A percentile compares a stretch with the other conserved stretches of the same genome.
Evolutionary conservation across 2,329 filamentous ascomycete species (phyloP).

Genomic region (Colletotrichum chlorophyti): DNA sequence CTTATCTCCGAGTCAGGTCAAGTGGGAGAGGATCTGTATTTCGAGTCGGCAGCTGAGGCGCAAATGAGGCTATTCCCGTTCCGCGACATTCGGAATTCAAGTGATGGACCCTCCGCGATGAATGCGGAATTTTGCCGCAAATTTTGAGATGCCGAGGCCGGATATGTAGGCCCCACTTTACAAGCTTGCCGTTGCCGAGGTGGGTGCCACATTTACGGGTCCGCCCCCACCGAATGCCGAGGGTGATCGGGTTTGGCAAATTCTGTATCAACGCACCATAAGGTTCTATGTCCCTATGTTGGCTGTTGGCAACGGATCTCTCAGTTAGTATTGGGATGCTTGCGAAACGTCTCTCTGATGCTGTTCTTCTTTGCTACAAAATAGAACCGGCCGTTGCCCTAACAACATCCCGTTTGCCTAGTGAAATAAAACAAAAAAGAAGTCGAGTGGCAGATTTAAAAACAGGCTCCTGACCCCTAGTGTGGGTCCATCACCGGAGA

Average conservation of each 20-base stretch:
- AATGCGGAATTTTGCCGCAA: not conserved
- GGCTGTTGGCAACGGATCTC: too few relatives aligned
- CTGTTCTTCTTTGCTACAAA: too few relatives aligned
- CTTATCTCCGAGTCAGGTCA: too few relatives aligned
- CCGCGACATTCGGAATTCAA: not conserved
- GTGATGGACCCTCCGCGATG: not conserved
- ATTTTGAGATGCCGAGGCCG: conserved; percentile 12
- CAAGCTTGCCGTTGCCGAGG: conserved; percentile 12
- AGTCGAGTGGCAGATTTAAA: too few relatives aligned
- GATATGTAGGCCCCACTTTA: not conserved
- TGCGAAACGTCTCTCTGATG: too few relatives aligned
- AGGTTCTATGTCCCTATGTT: too few relatives aligned
- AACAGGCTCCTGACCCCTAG: not conserved
- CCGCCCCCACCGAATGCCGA: conserved; percentile 3
- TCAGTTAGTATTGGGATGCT: too few relatives aligned
- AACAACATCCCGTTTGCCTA: too few relatives aligned
- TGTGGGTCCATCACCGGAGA: not conserved
- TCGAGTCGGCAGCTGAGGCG: too few relatives aligned
- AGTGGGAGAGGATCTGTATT: not conserved
- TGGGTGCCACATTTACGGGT: conserved; percentile 7
- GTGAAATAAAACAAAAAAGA: too few relatives aligned
- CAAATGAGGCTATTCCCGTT: too few relatives aligned
- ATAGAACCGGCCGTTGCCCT: too few relatives aligned
- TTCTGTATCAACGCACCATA: not conserved
- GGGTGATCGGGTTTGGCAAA: conserved; percentile 2